These are phyloP conservation scores for Zymoseptoria passerinii DNA, from an alignment of 2,329 filamentous ascomycete genomes.

Conservation along the genomic window DNA sequence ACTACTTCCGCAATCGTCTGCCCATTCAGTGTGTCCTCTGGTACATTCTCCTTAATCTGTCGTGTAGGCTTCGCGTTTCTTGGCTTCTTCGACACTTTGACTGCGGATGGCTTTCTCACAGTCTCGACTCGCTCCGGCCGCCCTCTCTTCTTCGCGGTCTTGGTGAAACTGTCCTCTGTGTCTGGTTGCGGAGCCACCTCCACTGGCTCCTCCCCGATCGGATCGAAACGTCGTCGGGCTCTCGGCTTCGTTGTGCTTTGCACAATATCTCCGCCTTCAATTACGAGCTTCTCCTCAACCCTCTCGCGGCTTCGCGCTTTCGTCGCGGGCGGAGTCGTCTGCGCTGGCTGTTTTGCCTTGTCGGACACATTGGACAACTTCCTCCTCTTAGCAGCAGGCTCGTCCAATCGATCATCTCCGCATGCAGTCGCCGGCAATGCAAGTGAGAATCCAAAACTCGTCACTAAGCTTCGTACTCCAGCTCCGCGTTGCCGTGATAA, in stretches of 20 bases:
- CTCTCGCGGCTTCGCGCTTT: background rate
- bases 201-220: conserved; percentile 2
- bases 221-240: background rate
- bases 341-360: background rate
- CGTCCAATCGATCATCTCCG: conserved; percentile 2
- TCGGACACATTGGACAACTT: conserved; percentile 6
- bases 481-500: conserved; percentile 28
- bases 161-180: conserved; percentile 14
- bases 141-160: conserved; percentile 2
- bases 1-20: background rate
- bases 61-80: background rate
- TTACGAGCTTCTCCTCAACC: background rate
- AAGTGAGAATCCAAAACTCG: conserved; percentile 26
- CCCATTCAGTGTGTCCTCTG: background rate
- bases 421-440: conserved; percentile 5
- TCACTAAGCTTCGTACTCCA: conserved; percentile 21
- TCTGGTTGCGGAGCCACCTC: background rate
- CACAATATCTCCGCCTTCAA: background rate
- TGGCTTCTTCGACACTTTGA: background rate
- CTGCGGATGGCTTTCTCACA: background rate
- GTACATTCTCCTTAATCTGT: background rate
- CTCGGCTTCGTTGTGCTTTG: background rate
- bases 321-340: background rate
- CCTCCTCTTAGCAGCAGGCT: conserved; percentile 19
- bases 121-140: conserved; percentile 5